Percentiles rank a stretch among this genome's conserved stretches.
Evolutionary conservation across 192 early-diverging fungal genomes (phyloP).

Genomic region (Kappamyces sp.): DNA sequence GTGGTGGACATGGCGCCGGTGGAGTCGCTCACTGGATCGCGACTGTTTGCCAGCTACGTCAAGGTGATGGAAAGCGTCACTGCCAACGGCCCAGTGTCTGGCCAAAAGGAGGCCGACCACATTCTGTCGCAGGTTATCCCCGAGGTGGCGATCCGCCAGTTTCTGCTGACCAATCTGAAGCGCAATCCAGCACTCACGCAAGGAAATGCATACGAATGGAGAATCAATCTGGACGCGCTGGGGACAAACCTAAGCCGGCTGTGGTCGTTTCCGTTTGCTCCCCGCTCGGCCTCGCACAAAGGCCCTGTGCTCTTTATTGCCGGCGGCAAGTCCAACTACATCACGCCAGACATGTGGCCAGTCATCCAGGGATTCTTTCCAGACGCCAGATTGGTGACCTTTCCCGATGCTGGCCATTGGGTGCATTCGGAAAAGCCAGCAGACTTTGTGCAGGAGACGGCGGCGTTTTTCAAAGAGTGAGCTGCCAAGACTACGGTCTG

Average conservation of each 20-base stretch:
- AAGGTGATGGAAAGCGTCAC: slow-evolving; percentile 32
- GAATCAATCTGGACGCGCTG: slow-evolving; percentile 71
- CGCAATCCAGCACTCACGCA: slow-evolving; percentile 22
- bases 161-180: slow-evolving; percentile 89
- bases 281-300: slow-evolving; percentile 35
- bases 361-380: slow-evolving; percentile 70
- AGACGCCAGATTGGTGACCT: slow-evolving; percentile 45
- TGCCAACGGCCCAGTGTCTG: slow-evolving; percentile 17
- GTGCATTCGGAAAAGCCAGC: background rate
- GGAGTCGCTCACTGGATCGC: slow-evolving; percentile 13
- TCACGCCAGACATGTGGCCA: slow-evolving; percentile 45
- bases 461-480: slow-evolving; percentile 2
- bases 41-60: slow-evolving; percentile 22
- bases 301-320: slow-evolving; percentile 75
- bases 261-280: slow-evolving; percentile 33
- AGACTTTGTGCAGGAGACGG: background rate
- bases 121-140: slow-evolving; percentile 29
- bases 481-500: background rate
- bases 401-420: slow-evolving; percentile 61
- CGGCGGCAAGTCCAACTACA: slow-evolving; percentile 65
- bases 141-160: slow-evolving; percentile 42
- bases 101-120: slow-evolving; percentile 29
- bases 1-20: slow-evolving; percentile 47
- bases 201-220: slow-evolving; percentile 46
- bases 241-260: slow-evolving; percentile 27